Conservation (phyloP, 208 protist genomes). For the Trichomonas tenax region DNA sequence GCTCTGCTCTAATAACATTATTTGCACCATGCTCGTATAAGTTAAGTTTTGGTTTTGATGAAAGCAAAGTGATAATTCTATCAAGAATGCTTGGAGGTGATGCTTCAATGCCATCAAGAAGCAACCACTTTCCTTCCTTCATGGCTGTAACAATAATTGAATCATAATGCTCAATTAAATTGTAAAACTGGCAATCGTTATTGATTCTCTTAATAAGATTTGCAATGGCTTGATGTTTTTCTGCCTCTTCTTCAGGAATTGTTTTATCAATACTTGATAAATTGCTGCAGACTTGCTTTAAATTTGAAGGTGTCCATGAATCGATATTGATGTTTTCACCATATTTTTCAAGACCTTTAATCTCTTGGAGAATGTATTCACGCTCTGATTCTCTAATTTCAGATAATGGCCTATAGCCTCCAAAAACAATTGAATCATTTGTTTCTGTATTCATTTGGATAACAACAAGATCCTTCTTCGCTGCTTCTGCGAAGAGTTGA, state of each 20-base stretch:
- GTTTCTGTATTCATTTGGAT: not conserved
- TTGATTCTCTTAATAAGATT: not conserved
- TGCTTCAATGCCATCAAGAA: slow-evolving; percentile 13
- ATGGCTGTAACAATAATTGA: not conserved
- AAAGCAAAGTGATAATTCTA: not conserved
- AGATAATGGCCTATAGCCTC: not conserved
- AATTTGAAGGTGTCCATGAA: not conserved
- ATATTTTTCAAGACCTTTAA: not conserved
- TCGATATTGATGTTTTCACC: too few species aligned
- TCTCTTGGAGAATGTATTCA: not conserved
- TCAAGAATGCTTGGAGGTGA: not conserved
- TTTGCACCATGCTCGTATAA: not conserved
- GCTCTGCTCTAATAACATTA: not conserved
- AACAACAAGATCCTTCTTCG: not conserved
- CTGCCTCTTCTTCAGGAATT: not conserved
- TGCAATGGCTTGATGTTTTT: not conserved
- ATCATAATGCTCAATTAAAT: not conserved
- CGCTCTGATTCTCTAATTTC: not conserved
- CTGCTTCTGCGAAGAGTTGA: not conserved
- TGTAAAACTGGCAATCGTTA: not conserved
- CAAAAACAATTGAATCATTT: not conserved
- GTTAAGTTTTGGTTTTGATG: not conserved
- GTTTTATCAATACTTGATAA: too few species aligned
- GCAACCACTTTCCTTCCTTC: not conserved
- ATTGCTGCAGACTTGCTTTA: not conserved